Evolutionary conservation across 257 asterid genomes (phyloP).

Genomic region (Penstemon barbatus): DNA sequence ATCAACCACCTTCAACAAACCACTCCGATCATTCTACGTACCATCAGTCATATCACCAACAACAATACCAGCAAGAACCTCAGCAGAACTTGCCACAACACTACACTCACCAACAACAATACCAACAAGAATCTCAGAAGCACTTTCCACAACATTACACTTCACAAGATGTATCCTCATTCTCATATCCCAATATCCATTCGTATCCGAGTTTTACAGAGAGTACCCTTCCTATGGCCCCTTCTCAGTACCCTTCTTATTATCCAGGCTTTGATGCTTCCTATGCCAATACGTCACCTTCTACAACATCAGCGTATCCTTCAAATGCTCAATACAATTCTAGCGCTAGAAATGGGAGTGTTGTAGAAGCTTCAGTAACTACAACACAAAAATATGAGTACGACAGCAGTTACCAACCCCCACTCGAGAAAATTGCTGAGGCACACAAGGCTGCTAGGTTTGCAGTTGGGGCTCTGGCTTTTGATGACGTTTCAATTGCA

Average conservation of each 20-base stretch:
- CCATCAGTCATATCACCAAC: slow-evolving; percentile 58
- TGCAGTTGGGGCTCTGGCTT: slow-evolving; percentile 89
- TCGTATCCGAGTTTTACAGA: slow-evolving; percentile 78
- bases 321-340: slow-evolving; percentile 49
- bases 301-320: slow-evolving; percentile 40
- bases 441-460: slow-evolving; percentile 96
- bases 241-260: slow-evolving; percentile 64
- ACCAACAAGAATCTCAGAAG: neutral
- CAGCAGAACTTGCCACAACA: slow-evolving; percentile 54
- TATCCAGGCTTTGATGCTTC: slow-evolving; percentile 62
- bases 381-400: slow-evolving; percentile 47
- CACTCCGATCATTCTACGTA: slow-evolving; percentile 45
- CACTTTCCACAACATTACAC: slow-evolving; percentile 54
- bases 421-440: slow-evolving; percentile 82
- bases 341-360: slow-evolving; percentile 44
- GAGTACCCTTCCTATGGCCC: slow-evolving; percentile 71
- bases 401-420: slow-evolving; percentile 76
- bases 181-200: slow-evolving; percentile 61
- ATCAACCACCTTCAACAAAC: slow-evolving; percentile 48
- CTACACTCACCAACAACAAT: slow-evolving; percentile 44
- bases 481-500: slow-evolving; percentile 77
- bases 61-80: slow-evolving; percentile 40
- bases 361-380: slow-evolving; percentile 44
- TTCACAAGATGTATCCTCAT: slow-evolving; percentile 48
- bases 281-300: slow-evolving; percentile 43